Evolutionary conservation across 176 grass and related monocot genomes (phyloP).

Genomic region (Melocanna baccifera): DNA sequence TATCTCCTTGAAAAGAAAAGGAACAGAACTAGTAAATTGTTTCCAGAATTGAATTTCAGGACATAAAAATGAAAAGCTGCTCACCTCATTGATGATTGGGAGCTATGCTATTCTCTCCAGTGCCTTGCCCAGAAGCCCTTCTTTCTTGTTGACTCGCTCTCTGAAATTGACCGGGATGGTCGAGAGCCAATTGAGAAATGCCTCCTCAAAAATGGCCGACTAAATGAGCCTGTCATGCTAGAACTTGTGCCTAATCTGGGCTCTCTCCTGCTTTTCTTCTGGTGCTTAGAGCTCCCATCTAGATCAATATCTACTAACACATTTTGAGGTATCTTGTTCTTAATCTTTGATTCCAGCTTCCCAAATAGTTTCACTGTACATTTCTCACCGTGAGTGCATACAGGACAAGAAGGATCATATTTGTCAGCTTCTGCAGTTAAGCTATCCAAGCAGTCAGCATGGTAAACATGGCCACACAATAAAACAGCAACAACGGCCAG

Average conservation of each 20-base stretch:
- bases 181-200: conserved; percentile 73
- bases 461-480: conserved; percentile 79
- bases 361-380: conserved; percentile 66
- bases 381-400: conserved; percentile 76
- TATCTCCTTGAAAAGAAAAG: neutral
- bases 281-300: conserved; percentile 37
- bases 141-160: conserved; percentile 54
- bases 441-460: conserved; percentile 89
- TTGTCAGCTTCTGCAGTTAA: conserved; percentile 70
- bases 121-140: conserved; percentile 80
- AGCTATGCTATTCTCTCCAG: conserved; percentile 45
- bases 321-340: conserved; percentile 49
- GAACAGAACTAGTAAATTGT: neutral
- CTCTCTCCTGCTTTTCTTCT: conserved; percentile 35
- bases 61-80: neutral
- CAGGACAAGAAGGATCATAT: conserved; percentile 79
- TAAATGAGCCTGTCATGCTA: conserved; percentile 59
- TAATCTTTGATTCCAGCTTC: conserved; percentile 57
- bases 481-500: conserved; percentile 74
- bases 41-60: neutral
- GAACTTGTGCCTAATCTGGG: conserved; percentile 47
- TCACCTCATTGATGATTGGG: conserved; percentile 22
- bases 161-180: conserved; percentile 18
- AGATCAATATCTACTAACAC: conserved; percentile 44
- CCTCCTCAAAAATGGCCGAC: conserved; percentile 58